phyloP scores from a whole-genome alignment of 495 filamentous ascomycete genomes.

The Copromyces sp. region DNA sequence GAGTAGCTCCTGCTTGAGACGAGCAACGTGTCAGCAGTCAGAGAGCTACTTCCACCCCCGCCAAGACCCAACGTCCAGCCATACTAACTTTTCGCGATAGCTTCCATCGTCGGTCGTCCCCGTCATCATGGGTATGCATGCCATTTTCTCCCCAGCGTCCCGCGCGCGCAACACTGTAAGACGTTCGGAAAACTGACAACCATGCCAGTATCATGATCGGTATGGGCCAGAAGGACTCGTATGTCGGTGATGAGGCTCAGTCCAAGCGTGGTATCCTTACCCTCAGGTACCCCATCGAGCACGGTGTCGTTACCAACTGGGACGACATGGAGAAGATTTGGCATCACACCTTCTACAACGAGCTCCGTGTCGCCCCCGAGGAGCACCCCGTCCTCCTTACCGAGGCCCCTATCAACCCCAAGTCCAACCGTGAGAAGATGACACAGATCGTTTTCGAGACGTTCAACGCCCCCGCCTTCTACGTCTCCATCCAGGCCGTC shows the following conservation, averaged over 20 bases:
- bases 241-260: slow-evolving; percentile 98
- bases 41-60: not conserved
- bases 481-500: slow-evolving; percentile 99
- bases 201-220: slow-evolving; percentile 94
- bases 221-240: slow-evolving; percentile 99
- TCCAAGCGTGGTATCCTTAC: slow-evolving; percentile 99
- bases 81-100: slow-evolving; percentile 38
- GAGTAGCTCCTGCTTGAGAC: slow-evolving; percentile 4
- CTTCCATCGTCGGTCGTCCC: slow-evolving; percentile 98
- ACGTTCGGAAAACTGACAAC: slow-evolving; percentile 11
- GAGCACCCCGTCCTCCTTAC: slow-evolving; percentile 99
- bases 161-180: not conserved
- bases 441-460: slow-evolving; percentile 99
- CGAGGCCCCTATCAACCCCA: slow-evolving; percentile 99
- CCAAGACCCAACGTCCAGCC: not conserved
- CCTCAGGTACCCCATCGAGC: slow-evolving; percentile 96
- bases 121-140: slow-evolving; percentile 95
- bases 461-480: slow-evolving; percentile 99
- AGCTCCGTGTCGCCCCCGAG: slow-evolving; percentile 98
- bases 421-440: slow-evolving; percentile 99
- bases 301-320: slow-evolving; percentile 99
- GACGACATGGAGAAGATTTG: slow-evolving; percentile 99
- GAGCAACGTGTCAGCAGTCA: not conserved
- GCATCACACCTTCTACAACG: slow-evolving; percentile 99
- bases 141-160: not conserved